Evolutionary conservation across 768 basidiomycete species (phyloP), one percentile per base, ranked within the genome.

Genomic region (Russula dissimulans): DNA sequence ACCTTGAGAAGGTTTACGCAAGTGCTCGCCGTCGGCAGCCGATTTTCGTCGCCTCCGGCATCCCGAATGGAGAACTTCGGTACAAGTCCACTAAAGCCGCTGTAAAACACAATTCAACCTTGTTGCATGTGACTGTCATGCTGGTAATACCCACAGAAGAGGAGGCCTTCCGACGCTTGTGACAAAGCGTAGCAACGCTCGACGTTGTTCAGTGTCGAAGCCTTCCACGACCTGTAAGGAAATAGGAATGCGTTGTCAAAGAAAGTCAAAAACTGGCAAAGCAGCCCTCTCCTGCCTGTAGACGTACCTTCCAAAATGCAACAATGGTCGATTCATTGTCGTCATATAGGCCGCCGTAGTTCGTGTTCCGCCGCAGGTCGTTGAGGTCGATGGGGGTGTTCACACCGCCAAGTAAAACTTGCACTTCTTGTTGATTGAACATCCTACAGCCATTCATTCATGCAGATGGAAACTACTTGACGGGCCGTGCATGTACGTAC

Each of bases 401-500:
- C 36, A 89, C 88, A 7, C 91, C 93, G 0, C 95, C 95, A 6
- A 99, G 78, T 1, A 98, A 76, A 50, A 95, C 87, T 69, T 94
- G 93, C 4, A 97, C 77, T 71, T 98, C 97, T 69, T 91, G 89
- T 65, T 95, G 95, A 71, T 97, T 95, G 75, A 98, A 99, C 91
- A 98, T 95, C 47, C 92, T 90, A 62, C 6, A 51, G 48, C 15
- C 14, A 42, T 26, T 22, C n/a, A 9, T 26, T 39, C 26, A 53
- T 42, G 14, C 12, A 3, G 32, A 44, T 22, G 22, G 5, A 10
- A 34, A 26, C 22, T 26, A 43, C 15, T 32, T 1, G 15, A 1
- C 22, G 22, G 41, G 12, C 43, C 5, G 11, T 1, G 39, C 12
- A 14, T 36, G 10, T 15, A 70, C 72, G 41, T 46, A 87, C 83